Evolutionary conservation across 345 rosid species (phyloP), one percentile per base, ranked within the genome.

Genomic region (Moringa oleifera): DNA sequence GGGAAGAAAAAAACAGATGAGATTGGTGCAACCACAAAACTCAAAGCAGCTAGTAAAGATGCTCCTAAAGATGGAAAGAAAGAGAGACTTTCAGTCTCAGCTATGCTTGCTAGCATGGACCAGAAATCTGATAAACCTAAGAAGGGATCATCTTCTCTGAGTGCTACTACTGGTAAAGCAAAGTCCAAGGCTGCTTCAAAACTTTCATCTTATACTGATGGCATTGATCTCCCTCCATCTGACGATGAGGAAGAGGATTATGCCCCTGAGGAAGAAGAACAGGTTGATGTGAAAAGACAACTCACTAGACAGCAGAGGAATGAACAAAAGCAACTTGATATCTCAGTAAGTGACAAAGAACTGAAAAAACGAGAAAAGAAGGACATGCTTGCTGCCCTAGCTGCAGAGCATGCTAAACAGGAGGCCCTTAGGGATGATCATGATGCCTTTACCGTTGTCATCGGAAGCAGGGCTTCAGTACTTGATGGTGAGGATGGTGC

Each of bases 361-460:
- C 55, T 79, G 70, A 90, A 91, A 85, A 94, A 94, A 68, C 80
- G 88, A 54, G 95, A 84, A 76, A 79, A 72, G 79, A 90, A 88
- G 68, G 95, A 88, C 54, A 66, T 80, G 61, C 64, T 75, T 61
- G 88, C 85, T 53, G 77, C 86, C 3, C 57, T 76, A 62, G 85
- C 80, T 45, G 76, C 47, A 0, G 89, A 85, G 66, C 71, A 67
- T 53, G 95, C 96, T 0, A 88, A 73, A 78, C 61, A 65, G 63
- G 99, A 90, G 69, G 99, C 97, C 33, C 78, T 94, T 65, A 94
- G 45, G 77, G 97, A 94, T 46, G 99, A 94, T 59, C 95, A 59
- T 68, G 99, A 94, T 75, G 99, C 99, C 15, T 94, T 94, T 62
- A 85, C 97, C 3, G 99, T 94, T 28, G 97, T 87, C 47, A 90